phyloP scores from a whole-genome alignment of 1,139 yeast genomes.

The Magnusiomyces ingens region DNA sequence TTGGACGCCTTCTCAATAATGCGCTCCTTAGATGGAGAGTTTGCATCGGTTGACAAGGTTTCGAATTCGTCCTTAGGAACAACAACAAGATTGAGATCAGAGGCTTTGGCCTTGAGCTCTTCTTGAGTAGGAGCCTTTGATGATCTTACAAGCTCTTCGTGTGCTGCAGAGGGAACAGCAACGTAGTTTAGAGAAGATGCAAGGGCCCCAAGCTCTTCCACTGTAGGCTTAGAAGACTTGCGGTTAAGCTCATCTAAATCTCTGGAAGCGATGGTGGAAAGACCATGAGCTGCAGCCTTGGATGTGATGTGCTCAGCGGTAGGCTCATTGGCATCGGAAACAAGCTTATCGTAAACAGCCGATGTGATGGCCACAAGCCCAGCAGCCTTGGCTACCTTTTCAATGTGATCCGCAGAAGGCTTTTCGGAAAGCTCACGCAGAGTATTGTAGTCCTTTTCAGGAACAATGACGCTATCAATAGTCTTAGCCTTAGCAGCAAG shows the following conservation, averaged over 20 bases:
- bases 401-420: constrained; percentile 16
- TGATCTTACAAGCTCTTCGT: constrained; percentile 11
- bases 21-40: constrained; percentile 10
- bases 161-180: constrained; percentile 7
- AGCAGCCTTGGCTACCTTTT: constrained; percentile 29
- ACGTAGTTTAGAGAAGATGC: constrained; percentile 9
- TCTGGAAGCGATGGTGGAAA: constrained; percentile 24
- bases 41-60: constrained; percentile 15
- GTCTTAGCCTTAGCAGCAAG: constrained; percentile 17
- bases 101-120: constrained; percentile 15
- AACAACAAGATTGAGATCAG: constrained; percentile 14
- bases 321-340: constrained; percentile 11
- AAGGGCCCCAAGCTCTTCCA: constrained; percentile 26
- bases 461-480: constrained; percentile 31
- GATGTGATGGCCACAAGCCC: constrained; percentile 23
- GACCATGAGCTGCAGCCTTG: constrained; percentile 26
- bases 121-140: constrained; percentile 13
- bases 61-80: constrained; percentile 8
- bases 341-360: constrained; percentile 23
- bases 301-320: constrained; percentile 17
- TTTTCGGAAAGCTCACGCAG: constrained; percentile 13
- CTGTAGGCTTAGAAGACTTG: constrained; percentile 22
- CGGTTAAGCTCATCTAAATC: constrained; percentile 23
- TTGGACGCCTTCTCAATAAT: constrained; percentile 20
- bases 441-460: constrained; percentile 17